Conservation (phyloP, 192 early-diverging fungal species). For the Coemansia sp. region DNA sequence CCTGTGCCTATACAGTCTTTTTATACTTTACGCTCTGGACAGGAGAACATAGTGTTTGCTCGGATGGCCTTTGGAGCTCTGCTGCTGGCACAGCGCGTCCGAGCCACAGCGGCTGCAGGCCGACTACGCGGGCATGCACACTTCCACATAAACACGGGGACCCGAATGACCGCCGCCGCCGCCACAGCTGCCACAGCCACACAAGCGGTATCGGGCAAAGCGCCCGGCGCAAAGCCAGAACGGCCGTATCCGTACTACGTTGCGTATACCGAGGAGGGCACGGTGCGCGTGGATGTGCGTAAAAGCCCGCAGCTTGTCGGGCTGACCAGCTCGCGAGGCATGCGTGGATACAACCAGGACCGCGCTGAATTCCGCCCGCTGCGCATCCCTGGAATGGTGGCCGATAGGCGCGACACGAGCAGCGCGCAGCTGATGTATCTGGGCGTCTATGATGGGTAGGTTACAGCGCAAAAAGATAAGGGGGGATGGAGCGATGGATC, state of each 20-base stretch:
- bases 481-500: neutral
- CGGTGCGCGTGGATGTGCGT: conserved; percentile 46
- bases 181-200: neutral
- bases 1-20: no score
- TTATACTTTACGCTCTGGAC: no score
- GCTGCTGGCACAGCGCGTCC: no score
- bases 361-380: conserved; percentile 46
- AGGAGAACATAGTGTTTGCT: no score
- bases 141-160: conserved; percentile 9
- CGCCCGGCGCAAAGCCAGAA: neutral
- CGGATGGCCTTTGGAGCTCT: no score
- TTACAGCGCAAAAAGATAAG: no score
- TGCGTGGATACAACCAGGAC: conserved; percentile 46
- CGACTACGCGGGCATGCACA: no score
- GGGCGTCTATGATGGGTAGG: conserved; percentile 48
- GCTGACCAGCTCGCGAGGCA: conserved; percentile 39
- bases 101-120: no score
- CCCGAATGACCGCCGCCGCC: conserved; percentile 8
- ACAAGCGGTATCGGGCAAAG: neutral
- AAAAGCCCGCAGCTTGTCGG: conserved; percentile 48
- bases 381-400: conserved; percentile 47
- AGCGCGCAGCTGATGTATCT: conserved; percentile 49
- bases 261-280: conserved; percentile 42
- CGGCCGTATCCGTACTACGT: conserved; percentile 40
- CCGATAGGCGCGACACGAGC: conserved; percentile 36